Conservation (phyloP, 306 rosid genomes). For the Coriaria nepalensis region DNA sequence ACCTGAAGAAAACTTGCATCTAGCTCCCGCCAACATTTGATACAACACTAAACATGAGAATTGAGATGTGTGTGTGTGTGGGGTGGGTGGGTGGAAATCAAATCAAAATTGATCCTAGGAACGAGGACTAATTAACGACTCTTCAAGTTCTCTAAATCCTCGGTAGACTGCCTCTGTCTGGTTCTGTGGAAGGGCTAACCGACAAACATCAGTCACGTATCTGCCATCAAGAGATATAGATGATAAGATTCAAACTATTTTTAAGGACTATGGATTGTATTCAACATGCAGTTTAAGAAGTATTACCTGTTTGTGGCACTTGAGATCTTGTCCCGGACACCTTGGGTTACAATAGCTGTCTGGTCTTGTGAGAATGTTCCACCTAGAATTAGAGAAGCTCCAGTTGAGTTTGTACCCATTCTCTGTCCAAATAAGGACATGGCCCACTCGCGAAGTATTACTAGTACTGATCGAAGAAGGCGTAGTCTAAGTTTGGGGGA, state of each 20-base stretch:
- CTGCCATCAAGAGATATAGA: conserved; percentile 24
- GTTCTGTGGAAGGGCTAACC: conserved; percentile 80
- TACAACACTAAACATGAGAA: conserved; percentile 26
- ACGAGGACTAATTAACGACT: conserved; percentile 60
- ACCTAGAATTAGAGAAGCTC: conserved; percentile 54
- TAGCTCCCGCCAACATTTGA: conserved; percentile 3
- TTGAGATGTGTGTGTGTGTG: too few relatives aligned
- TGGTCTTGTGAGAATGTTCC: conserved; percentile 71
- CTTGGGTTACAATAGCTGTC: conserved; percentile 52
- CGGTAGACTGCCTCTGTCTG: conserved; percentile 64
- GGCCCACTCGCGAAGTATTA: conserved; percentile 86
- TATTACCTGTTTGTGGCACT: conserved; percentile 75
- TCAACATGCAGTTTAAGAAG: neutral
- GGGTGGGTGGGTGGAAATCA: conserved; percentile 1
- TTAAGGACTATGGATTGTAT: neutral
- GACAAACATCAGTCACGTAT: conserved; percentile 83
- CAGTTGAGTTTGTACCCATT: conserved; percentile 45
- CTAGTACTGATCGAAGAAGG: conserved; percentile 80
- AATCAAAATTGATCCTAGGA: conserved; percentile 62
- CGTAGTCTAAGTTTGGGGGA: conserved; percentile 80
- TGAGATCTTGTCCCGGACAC: conserved; percentile 84
- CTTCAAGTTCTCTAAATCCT: conserved; percentile 87
- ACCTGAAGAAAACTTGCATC: too few relatives aligned
- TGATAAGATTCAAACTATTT: neutral
- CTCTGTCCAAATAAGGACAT: conserved; percentile 71